These are phyloP conservation scores for Panicum miliaceum DNA, from an alignment of 176 grass and related monocot species.

Conservation along the genomic window DNA sequence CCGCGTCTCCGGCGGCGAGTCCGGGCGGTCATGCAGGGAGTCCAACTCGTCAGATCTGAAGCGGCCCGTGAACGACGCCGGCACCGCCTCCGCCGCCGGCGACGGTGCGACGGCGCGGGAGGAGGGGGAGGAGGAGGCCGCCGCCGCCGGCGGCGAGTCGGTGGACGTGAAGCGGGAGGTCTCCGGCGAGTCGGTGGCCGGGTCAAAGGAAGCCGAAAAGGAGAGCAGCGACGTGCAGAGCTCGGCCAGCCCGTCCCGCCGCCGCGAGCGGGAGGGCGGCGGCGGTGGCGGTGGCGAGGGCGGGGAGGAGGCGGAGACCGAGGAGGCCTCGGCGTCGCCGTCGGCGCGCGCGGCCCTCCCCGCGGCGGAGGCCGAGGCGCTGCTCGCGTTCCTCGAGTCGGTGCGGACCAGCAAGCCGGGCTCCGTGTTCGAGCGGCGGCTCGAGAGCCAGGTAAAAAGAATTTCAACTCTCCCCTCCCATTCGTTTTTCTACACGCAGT, in stretches of 20 bases:
- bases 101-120: not conserved
- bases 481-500: conserved; percentile 2
- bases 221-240: conserved; percentile 94
- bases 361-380: conserved; percentile 55
- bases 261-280: conserved; percentile 28
- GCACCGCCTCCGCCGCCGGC: not conserved
- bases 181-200: conserved; percentile 73
- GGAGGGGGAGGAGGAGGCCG: not conserved
- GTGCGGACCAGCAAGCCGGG: conserved; percentile 65
- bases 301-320: conserved; percentile 36
- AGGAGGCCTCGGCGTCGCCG: conserved; percentile 35
- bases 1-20: conserved; percentile 59
- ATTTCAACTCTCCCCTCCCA: not conserved
- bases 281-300: conserved; percentile 11
- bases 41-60: conserved; percentile 92
- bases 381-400: conserved; percentile 63
- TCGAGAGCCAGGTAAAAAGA: conserved; percentile 79
- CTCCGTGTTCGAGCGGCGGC: conserved; percentile 76
- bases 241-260: conserved; percentile 65
- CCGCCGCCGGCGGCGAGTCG: not conserved
- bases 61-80: conserved; percentile 28
- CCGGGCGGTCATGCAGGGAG: conserved; percentile 72
- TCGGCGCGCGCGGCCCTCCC: conserved; percentile 26
- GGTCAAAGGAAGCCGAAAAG: conserved; percentile 64
- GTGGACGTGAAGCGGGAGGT: conserved; percentile 33